Conservation (phyloP, 2,329 filamentous ascomycete genomes). For the Stachybotrys chartarum region DNA sequence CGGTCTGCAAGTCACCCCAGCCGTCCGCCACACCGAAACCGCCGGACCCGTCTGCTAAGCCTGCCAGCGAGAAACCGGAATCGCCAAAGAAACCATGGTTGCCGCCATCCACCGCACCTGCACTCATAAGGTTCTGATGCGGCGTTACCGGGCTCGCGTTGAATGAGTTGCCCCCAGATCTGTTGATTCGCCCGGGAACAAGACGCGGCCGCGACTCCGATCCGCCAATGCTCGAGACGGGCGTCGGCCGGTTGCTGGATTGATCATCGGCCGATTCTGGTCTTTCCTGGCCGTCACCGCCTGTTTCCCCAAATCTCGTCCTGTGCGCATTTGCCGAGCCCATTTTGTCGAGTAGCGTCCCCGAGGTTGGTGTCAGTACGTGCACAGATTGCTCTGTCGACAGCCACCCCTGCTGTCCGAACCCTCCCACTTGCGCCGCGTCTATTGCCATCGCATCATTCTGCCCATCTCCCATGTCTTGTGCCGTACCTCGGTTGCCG, state of each 20-base stretch:
- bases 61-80: slow-evolving; percentile 26
- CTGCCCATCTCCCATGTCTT: slow-evolving; percentile 31
- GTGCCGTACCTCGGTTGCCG: slow-evolving; percentile 28
- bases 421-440: slow-evolving; percentile 14
- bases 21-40: slow-evolving; percentile 35
- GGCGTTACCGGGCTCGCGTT: slow-evolving; percentile 43
- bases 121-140: slow-evolving; percentile 31
- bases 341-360: slow-evolving; percentile 25
- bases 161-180: slow-evolving; percentile 38
- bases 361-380: slow-evolving; percentile 25
- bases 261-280: slow-evolving; percentile 42
- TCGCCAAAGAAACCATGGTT: slow-evolving; percentile 33
- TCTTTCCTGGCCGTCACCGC: slow-evolving; percentile 37
- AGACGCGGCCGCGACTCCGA: slow-evolving; percentile 21
- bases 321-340: slow-evolving; percentile 17
- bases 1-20: slow-evolving; percentile 35
- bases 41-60: slow-evolving; percentile 13
- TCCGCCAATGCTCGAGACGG: slow-evolving; percentile 42
- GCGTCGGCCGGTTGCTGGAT: slow-evolving; percentile 47
- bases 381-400: slow-evolving; percentile 31
- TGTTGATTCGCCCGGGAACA: slow-evolving; percentile 22
- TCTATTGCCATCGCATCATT: slow-evolving; percentile 16
- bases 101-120: slow-evolving; percentile 26
- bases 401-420: slow-evolving; percentile 28
- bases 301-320: slow-evolving; percentile 34